Conservation (phyloP, 306 rosid species). For the Acacia crassicarpa region DNA sequence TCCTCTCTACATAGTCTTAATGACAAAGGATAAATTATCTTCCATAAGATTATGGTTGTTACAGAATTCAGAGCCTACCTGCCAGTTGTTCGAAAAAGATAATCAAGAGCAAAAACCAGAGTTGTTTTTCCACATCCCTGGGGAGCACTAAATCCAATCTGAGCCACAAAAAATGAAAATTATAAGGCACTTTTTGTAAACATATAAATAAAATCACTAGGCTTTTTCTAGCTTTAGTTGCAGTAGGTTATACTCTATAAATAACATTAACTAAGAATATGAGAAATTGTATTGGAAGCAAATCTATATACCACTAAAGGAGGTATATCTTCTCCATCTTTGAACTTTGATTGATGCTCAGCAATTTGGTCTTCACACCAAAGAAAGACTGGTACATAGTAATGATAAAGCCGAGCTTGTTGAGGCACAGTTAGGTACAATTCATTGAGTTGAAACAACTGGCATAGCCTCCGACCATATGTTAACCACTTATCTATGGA, state of each 20-base stretch:
- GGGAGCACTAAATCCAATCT: slow-evolving; percentile 98
- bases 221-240: background rate
- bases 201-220: background rate
- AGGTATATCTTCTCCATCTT: slow-evolving; percentile 73
- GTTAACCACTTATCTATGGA: slow-evolving; percentile 80
- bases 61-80: slow-evolving; percentile 44
- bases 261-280: background rate
- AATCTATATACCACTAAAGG: slow-evolving; percentile 69
- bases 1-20: background rate
- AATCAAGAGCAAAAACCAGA: slow-evolving; percentile 89
- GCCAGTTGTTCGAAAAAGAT: slow-evolving; percentile 61
- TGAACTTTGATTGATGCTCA: slow-evolving; percentile 60
- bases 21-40: slow-evolving; percentile 26
- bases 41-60: slow-evolving; percentile 3
- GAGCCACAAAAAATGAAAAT: slow-evolving; percentile 30
- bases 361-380: slow-evolving; percentile 86
- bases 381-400: slow-evolving; percentile 82
- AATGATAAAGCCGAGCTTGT: slow-evolving; percentile 89
- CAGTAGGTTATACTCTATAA: background rate
- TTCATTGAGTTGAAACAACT: slow-evolving; percentile 75
- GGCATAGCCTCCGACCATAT: slow-evolving; percentile 63
- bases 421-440: slow-evolving; percentile 65
- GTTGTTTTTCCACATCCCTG: slow-evolving; percentile 99
- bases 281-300: background rate
- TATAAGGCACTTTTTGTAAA: background rate